Evolutionary conservation across 331 rosid genomes (phyloP).

Genomic region (Acacia pycnantha): DNA sequence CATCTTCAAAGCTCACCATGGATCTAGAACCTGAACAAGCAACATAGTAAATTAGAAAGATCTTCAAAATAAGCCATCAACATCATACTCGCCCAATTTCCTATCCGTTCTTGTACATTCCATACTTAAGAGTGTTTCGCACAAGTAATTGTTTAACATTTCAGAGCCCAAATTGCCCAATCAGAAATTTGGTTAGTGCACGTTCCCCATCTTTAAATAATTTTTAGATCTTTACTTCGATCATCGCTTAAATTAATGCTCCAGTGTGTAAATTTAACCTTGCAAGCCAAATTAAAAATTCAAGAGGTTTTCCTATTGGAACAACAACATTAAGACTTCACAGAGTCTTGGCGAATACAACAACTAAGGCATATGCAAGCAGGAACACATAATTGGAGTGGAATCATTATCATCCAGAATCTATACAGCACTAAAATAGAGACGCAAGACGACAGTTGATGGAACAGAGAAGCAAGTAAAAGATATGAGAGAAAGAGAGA

Average conservation of each 20-base stretch:
- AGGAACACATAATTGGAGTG: neutral
- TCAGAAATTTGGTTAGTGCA: neutral
- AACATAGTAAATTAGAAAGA: neutral
- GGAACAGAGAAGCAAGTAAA: neutral
- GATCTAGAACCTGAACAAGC: constrained; percentile 64
- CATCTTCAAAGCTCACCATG: constrained; percentile 80
- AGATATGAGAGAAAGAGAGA: neutral
- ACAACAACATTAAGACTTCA: neutral
- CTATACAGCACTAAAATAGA: neutral
- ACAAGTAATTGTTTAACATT: neutral
- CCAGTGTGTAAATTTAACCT: neutral
- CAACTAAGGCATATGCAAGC: neutral
- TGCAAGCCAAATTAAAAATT: neutral
- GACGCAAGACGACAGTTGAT: neutral
- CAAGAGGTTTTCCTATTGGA: neutral
- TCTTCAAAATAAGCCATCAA: neutral
- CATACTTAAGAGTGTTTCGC: neutral
- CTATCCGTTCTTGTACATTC: neutral
- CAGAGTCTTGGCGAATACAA: neutral
- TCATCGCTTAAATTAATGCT: neutral
- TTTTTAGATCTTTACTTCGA: neutral
- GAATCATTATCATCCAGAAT: neutral
- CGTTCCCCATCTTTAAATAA: neutral
- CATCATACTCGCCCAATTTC: neutral
- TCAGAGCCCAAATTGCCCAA: neutral